Percentiles rank a stretch among this genome's conserved stretches.
These are phyloP conservation scores for Plantago coronopus DNA, from an alignment of 305 asterid genomes.

Conservation along the genomic window DNA sequence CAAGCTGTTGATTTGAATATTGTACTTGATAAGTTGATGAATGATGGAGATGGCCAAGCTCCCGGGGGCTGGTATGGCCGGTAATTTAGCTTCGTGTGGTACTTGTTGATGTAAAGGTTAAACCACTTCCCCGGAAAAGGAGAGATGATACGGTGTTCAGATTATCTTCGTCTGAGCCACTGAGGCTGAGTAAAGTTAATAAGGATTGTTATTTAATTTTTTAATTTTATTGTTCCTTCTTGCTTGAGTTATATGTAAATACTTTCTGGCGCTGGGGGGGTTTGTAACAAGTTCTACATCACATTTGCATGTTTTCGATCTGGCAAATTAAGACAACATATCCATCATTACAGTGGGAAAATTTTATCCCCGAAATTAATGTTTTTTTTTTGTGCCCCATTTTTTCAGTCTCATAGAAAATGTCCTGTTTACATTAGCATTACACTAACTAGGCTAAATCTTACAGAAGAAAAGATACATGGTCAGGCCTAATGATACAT, in stretches of 20 bases:
- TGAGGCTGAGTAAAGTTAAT: too few relatives aligned
- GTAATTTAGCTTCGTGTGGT: conserved; percentile 23
- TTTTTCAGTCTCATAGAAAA: too few relatives aligned
- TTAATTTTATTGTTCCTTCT: background rate
- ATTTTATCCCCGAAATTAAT: too few relatives aligned
- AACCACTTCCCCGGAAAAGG: background rate
- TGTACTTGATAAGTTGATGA: conserved; percentile 67
- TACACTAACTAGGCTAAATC: background rate
- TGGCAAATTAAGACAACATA: too few relatives aligned
- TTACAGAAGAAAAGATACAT: too few relatives aligned
- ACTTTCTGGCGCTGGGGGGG: background rate
- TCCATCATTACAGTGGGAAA: too few relatives aligned
- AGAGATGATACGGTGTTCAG: background rate
- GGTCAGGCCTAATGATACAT: too few relatives aligned
- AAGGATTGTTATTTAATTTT: background rate
- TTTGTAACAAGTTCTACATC: too few relatives aligned
- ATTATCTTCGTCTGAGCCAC: background rate
- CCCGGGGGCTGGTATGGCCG: conserved; percentile 52
- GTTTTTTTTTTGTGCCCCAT: too few relatives aligned
- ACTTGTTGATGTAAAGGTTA: conserved; percentile 27
- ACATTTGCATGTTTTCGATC: too few relatives aligned
- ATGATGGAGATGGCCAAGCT: conserved; percentile 45
- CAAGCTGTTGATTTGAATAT: conserved; percentile 58
- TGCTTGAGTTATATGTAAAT: background rate
- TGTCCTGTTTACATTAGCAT: too few relatives aligned